Percentiles rank a stretch among this genome's conserved stretches.
Evolutionary conservation across 257 asterid species (phyloP).

Genomic region (Linaria vulgaris): DNA sequence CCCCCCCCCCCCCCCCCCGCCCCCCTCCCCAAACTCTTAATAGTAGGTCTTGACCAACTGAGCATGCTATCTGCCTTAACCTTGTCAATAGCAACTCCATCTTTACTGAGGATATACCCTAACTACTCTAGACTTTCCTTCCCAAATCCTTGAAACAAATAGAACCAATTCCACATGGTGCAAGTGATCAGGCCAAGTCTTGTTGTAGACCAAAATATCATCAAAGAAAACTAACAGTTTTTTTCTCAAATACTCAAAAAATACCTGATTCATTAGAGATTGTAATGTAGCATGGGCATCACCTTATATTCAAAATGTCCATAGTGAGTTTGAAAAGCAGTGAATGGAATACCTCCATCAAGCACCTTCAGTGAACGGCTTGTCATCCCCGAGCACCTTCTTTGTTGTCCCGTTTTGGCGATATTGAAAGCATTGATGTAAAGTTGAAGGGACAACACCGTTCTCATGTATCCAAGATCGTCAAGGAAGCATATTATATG

Average conservation of each 20-base stretch:
- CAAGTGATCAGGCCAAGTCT: background rate
- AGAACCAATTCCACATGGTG: background rate
- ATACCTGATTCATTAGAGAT: background rate
- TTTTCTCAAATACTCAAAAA: background rate
- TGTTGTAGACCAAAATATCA: background rate
- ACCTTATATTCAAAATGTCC: background rate
- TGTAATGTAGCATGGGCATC: background rate
- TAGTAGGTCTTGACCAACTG: background rate
- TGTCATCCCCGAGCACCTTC: too few relatives aligned
- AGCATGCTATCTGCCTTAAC: background rate
- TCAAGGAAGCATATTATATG: too few relatives aligned
- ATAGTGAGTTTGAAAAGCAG: background rate
- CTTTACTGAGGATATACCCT: too few relatives aligned
- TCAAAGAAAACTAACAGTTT: background rate
- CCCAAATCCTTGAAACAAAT: too few relatives aligned
- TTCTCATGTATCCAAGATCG: too few relatives aligned
- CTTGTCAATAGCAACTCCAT: background rate
- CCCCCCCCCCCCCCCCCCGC: background rate
- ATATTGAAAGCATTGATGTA: too few relatives aligned
- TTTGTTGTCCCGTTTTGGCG: too few relatives aligned
- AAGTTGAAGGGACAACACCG: too few relatives aligned
- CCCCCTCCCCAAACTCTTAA: background rate
- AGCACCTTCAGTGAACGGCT: too few relatives aligned
- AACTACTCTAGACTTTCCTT: background rate
- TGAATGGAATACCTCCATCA: too few relatives aligned